Evolutionary conservation across 1,139 yeast genomes (phyloP).

Genomic region (Pichia sp.): DNA sequence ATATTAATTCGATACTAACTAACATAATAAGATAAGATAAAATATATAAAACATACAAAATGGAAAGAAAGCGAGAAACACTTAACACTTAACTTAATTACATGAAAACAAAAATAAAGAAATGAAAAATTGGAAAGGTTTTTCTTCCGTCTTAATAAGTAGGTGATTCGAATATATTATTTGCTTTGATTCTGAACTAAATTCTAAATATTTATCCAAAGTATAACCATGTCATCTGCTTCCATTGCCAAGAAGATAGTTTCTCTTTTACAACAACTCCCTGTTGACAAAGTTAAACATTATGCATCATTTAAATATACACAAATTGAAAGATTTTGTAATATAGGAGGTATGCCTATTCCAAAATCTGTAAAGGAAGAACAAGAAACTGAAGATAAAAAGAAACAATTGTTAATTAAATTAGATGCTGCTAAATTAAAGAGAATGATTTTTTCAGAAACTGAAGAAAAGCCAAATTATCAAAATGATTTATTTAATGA

Average conservation of each 20-base stretch:
- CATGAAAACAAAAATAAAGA: background rate
- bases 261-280: slow-evolving; percentile 39
- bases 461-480: slow-evolving; percentile 34
- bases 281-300: slow-evolving; percentile 61
- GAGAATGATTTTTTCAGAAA: slow-evolving; percentile 26
- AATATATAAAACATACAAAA: too few species aligned
- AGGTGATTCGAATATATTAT: background rate
- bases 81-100: too few species aligned
- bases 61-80: too few species aligned
- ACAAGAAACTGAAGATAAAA: slow-evolving; percentile 27
- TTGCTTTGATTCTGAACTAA: too few species aligned
- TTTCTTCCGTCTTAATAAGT: background rate
- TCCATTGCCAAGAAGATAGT: slow-evolving; percentile 34
- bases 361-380: slow-evolving; percentile 27
- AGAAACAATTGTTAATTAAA: slow-evolving; percentile 24
- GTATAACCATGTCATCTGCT: slow-evolving; percentile 11
- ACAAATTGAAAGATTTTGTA: slow-evolving; percentile 53
- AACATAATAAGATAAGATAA: too few species aligned
- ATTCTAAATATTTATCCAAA: background rate
- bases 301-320: slow-evolving; percentile 61
- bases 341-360: slow-evolving; percentile 37
- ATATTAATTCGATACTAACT: too few species aligned
- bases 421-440: slow-evolving; percentile 27
- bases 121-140: background rate
- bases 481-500: slow-evolving; percentile 39